These are phyloP conservation scores for Peronosclerospora sorghi DNA, from an alignment of 352 stramenopile genomes.

Conservation along the genomic window DNA sequence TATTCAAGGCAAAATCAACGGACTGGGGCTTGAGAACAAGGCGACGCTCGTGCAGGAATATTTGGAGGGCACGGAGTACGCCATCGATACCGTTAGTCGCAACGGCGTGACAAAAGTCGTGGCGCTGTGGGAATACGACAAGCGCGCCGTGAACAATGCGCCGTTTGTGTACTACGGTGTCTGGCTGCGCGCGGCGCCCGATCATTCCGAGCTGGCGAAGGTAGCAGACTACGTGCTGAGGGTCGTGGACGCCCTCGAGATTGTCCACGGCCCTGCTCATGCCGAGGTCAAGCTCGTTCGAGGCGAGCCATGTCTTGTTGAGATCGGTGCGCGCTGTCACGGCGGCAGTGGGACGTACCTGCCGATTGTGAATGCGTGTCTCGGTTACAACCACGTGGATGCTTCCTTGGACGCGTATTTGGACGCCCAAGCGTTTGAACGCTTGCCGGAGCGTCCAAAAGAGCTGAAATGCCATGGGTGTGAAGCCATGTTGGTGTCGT, in stretches of 20 bases:
- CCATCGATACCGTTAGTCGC: slow-evolving; percentile 92
- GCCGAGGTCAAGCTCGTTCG: slow-evolving; percentile 83
- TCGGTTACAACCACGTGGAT: slow-evolving; percentile 90
- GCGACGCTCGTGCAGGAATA: slow-evolving; percentile 92
- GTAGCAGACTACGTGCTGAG: slow-evolving; percentile 55
- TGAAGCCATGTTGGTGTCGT: slow-evolving; percentile 89
- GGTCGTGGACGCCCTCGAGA: slow-evolving; percentile 73
- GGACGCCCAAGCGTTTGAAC: slow-evolving; percentile 50
- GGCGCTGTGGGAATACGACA: slow-evolving; percentile 96
- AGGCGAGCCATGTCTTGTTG: slow-evolving; percentile 85
- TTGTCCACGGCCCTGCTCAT: slow-evolving; percentile 73
- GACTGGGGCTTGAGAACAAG: slow-evolving; percentile 76
- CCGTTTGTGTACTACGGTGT: slow-evolving; percentile 94
- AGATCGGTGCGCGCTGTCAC: slow-evolving; percentile 92
- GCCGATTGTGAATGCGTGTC: slow-evolving; percentile 80
- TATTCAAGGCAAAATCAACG: slow-evolving; percentile 87
- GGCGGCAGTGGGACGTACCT: slow-evolving; percentile 90
- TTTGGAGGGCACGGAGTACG: slow-evolving; percentile 90
- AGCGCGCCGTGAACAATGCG: slow-evolving; percentile 85
- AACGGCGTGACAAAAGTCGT: slow-evolving; percentile 91
- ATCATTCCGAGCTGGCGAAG: slow-evolving; percentile 32
- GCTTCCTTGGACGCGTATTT: slow-evolving; percentile 83
- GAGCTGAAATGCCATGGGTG: slow-evolving; percentile 72
- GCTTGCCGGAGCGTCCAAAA: slow-evolving; percentile 32
- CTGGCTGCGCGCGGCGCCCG: slow-evolving; percentile 37